Conservation (phyloP, 78 protist species). For the Ministeria vibrans region DNA sequence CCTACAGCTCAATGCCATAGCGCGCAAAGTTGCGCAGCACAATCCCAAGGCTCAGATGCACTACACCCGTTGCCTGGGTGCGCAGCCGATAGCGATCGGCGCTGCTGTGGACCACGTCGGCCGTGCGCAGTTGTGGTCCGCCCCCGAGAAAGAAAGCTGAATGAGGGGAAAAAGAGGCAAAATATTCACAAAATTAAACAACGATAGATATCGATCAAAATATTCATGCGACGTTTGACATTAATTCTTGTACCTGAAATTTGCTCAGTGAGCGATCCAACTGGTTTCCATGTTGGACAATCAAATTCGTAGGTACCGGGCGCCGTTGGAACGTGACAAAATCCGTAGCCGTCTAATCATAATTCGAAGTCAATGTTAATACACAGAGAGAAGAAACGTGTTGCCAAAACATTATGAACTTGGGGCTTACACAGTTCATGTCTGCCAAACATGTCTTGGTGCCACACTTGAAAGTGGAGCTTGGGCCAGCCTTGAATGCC, state of each 20-base stretch:
- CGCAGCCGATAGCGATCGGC: slow-evolving; percentile 2
- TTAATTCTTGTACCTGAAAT: too few relatives aligned
- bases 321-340: neutral
- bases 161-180: neutral
- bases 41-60: neutral
- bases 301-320: neutral
- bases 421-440: neutral
- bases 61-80: neutral
- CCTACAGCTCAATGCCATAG: neutral
- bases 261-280: neutral
- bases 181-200: too few relatives aligned
- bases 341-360: neutral
- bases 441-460: neutral
- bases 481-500: slow-evolving; percentile 6
- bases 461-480: slow-evolving; percentile 3
- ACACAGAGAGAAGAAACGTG: neutral
- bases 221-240: too few relatives aligned
- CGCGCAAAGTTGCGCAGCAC: neutral
- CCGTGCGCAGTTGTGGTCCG: neutral
- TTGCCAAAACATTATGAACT: neutral
- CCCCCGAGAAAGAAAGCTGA: slow-evolving; percentile 17
- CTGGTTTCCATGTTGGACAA: neutral
- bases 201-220: too few relatives aligned
- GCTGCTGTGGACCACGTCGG: neutral
- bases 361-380: neutral